Evolutionary conservation across 2,329 filamentous ascomycete genomes (phyloP).

Genomic region (Drechmeria coniospora): DNA sequence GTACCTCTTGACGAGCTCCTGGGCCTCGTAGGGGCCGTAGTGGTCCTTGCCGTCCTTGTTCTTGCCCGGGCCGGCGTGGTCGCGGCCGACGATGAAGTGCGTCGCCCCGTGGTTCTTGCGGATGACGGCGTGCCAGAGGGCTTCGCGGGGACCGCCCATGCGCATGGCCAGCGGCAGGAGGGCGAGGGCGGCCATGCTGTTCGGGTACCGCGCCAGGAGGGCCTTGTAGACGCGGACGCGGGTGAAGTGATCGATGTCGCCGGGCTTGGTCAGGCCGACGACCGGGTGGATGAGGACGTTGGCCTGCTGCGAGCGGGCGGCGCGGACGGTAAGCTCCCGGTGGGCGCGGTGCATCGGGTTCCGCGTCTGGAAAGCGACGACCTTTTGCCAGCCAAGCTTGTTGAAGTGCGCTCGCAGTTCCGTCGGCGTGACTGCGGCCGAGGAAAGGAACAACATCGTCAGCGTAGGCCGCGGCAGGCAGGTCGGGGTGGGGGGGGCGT

Average conservation of each 20-base stretch:
- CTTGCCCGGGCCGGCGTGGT: constrained; percentile 95
- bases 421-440: constrained; percentile 60
- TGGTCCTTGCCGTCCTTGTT: constrained; percentile 95
- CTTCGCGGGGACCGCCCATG: constrained; percentile 96
- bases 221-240: constrained; percentile 98
- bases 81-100: constrained; percentile 97
- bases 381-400: constrained; percentile 96
- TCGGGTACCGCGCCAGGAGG: constrained; percentile 88
- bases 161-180: constrained; percentile 94
- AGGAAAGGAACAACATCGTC: constrained; percentile 1
- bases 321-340: constrained; percentile 91
- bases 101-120: constrained; percentile 98
- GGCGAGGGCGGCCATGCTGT: constrained; percentile 95
- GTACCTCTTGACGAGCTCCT: constrained; percentile 93
- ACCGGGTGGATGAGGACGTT: constrained; percentile 99
- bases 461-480: too few relatives aligned
- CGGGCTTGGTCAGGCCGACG: constrained; percentile 94
- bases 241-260: constrained; percentile 99
- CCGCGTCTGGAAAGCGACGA: constrained; percentile 97
- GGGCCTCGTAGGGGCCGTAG: constrained; percentile 96
- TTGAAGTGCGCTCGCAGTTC: constrained; percentile 95
- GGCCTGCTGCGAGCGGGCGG: constrained; percentile 86
- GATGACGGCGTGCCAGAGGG: constrained; percentile 99
- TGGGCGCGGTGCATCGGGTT: constrained; percentile 99
- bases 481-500: background rate